Evolutionary conservation across 441 rosid genomes (phyloP).

Genomic region (Populus hybrid): DNA sequence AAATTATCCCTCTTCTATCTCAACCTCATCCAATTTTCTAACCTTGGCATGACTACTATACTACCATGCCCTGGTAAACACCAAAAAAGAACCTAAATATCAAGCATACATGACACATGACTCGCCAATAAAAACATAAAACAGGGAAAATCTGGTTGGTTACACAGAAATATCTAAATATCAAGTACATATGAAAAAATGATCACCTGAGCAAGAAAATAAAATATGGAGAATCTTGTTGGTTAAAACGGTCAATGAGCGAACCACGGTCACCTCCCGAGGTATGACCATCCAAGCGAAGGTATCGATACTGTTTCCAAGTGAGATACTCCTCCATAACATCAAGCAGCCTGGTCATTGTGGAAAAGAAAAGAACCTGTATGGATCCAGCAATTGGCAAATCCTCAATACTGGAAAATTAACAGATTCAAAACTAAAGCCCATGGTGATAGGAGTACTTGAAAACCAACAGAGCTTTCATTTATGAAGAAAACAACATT

Average conservation of each 20-base stretch:
- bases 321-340: conserved; percentile 92
- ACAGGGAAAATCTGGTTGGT: background rate
- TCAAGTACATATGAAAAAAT: background rate
- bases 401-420: background rate
- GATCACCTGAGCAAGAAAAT: conserved; percentile 86
- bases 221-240: conserved; percentile 67
- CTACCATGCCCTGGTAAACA: background rate
- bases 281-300: conserved; percentile 94
- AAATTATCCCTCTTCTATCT: background rate
- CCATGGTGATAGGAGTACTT: background rate
- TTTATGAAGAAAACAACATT: conserved; percentile 5
- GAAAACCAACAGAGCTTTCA: background rate
- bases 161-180: background rate
- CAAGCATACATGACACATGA: background rate
- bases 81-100: background rate
- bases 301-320: conserved; percentile 71
- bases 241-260: conserved; percentile 73
- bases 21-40: background rate
- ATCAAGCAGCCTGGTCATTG: conserved; percentile 97
- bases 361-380: conserved; percentile 95
- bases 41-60: background rate
- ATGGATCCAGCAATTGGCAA: conserved; percentile 19
- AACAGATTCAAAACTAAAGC: background rate
- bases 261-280: conserved; percentile 91
- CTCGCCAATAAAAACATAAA: background rate